These are phyloP conservation scores for Phytopythium ostracodes DNA, from an alignment of 352 stramenopile genomes.

Conservation along the genomic window DNA sequence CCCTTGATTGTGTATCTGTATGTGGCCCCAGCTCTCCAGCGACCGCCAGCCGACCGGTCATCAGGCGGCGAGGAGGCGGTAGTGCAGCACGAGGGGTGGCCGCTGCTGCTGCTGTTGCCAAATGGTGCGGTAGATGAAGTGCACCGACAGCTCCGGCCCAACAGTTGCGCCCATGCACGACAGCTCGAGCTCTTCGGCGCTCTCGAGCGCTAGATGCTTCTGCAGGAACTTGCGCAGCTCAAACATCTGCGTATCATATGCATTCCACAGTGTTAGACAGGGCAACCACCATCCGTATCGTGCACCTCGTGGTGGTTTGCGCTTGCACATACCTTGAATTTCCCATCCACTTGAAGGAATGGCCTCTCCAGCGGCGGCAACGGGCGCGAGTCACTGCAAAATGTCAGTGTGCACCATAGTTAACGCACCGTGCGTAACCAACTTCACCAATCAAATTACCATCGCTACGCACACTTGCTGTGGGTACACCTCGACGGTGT, in stretches of 20 bases:
- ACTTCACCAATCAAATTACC: neutral
- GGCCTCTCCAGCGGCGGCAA: conserved; percentile 34
- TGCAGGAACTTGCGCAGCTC: conserved; percentile 49
- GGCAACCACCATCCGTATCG: neutral
- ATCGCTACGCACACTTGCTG: conserved; percentile 23
- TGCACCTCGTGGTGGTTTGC: too few relatives aligned
- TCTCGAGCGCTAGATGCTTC: conserved; percentile 27
- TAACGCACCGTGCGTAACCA: too few relatives aligned
- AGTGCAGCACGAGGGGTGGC: conserved; percentile 46
- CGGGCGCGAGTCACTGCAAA: conserved; percentile 14
- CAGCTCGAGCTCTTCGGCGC: conserved; percentile 41
- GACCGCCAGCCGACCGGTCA: neutral
- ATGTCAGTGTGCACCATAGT: too few relatives aligned
- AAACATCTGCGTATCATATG: conserved; percentile 32
- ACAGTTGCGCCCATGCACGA: conserved; percentile 53
- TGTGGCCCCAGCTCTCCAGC: neutral
- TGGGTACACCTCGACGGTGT: conserved; percentile 44
- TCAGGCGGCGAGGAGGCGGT: conserved; percentile 27
- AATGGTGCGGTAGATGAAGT: conserved; percentile 65
- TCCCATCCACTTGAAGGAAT: conserved; percentile 59
- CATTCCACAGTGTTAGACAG: neutral
- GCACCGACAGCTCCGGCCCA: conserved; percentile 54
- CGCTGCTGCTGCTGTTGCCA: conserved; percentile 52
- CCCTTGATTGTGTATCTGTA: too few relatives aligned
- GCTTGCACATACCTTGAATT: conserved; percentile 36